Base-by-base conservation (phyloP, 192 early-diverging fungal species). In the Obelidium mucronatum region DNA sequence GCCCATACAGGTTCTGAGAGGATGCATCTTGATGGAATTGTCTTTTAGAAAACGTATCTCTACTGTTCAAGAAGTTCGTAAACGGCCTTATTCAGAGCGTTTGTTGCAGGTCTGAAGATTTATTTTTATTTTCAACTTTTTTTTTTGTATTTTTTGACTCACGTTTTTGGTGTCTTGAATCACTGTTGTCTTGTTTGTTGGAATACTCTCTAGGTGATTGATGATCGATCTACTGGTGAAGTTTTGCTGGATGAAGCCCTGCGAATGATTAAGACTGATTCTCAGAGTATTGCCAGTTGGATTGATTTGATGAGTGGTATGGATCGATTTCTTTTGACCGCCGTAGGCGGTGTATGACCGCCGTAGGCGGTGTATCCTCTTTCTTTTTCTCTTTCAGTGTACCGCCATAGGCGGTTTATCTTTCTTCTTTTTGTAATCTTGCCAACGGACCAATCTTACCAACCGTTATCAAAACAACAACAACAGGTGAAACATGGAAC, bases 281-380 rank as follows among this genome's bases (percentile, higher is more conserved):
- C 91, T 58, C 92, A 95, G 81, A 92, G 89, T 56, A 94, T 99
- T 8, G 87, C 90, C 8, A 92, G 87, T 67, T 99, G 97, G 97
- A 98, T 99, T 83, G 97, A 99, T 85, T 78, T 99, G 54, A 86
- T 99, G 91, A 97, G 96, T 80, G 97, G 94, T 96, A 81, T 79
- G 86, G 40, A 54, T 2, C 36, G 19, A 42, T 78, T 37, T 78
- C 64, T 26, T 67, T 78, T n/a, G 39, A 26, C 35, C 30, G n/a
- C n/a, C n/a, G n/a, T n/a, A n/a, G n/a, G n/a, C n/a, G n/a, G n/a
- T n/a, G n/a, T 48, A 17, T 13, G n/a, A 52, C n/a, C 28, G 74
- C 40, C 28, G 30, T 56, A 31, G 26, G 19, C 26, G 3, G 59
- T 73, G 5, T n/a, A n/a, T n/a, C n/a, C n/a, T n/a, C n/a, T n/a